A percentile compares a stretch with the other conserved stretches of the same genome.
Conservation (phyloP, 352 stramenopile genomes). For the Pythium rishiriense region DNA sequence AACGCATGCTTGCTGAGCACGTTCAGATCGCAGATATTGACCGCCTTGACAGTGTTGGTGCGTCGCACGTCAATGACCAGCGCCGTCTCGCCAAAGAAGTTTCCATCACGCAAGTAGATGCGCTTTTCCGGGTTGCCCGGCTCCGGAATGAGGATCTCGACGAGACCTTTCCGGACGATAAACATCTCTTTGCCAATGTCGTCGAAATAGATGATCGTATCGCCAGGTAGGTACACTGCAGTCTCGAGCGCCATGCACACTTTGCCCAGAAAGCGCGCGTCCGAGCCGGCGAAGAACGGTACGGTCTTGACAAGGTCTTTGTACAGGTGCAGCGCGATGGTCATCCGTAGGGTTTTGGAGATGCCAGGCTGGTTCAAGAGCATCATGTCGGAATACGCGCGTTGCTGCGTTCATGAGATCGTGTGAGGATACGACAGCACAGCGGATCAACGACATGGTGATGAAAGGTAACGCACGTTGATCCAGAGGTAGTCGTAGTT, state of each 20-base stretch:
- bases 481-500: conserved; percentile 89
- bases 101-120: conserved; percentile 72
- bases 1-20: conserved; percentile 76
- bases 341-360: conserved; percentile 74
- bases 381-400: conserved; percentile 86
- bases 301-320: conserved; percentile 80
- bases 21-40: conserved; percentile 80
- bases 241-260: conserved; percentile 78
- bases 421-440: no score
- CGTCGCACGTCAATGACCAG: conserved; percentile 79
- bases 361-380: conserved; percentile 76
- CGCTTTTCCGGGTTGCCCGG: conserved; percentile 48
- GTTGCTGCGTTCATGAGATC: conserved; percentile 43
- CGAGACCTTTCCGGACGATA: conserved; percentile 83
- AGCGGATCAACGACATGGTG: neutral
- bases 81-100: conserved; percentile 78
- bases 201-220: conserved; percentile 82
- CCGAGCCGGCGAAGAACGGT: conserved; percentile 75
- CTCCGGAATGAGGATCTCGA: conserved; percentile 71
- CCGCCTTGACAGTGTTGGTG: conserved; percentile 75
- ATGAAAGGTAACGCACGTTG: conserved; percentile 44
- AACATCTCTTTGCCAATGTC: conserved; percentile 88
- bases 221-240: conserved; percentile 71
- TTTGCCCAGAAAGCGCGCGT: conserved; percentile 74
- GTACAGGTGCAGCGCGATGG: conserved; percentile 78